Evolutionary conservation across 2,329 filamentous ascomycete genomes (phyloP).

Genomic region (Talaromyces piceae): DNA sequence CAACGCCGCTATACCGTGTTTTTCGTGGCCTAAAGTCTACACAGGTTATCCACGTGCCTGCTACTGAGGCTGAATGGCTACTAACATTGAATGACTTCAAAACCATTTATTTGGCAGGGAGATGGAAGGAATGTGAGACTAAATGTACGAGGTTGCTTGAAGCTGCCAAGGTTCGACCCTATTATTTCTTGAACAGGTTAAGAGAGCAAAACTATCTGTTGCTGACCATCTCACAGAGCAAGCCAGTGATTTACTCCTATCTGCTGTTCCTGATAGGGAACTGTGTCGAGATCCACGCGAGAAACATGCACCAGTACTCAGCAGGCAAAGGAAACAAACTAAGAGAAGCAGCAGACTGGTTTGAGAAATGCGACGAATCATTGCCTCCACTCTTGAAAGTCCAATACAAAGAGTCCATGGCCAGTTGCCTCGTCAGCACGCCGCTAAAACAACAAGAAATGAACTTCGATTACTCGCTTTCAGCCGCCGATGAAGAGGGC

Average conservation of each 20-base stretch:
- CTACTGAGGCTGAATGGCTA: slow-evolving; percentile 5
- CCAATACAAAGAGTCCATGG: not conserved
- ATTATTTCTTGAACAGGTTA: no score
- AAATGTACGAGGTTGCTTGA: slow-evolving; percentile 7
- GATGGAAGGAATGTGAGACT: slow-evolving; percentile 10
- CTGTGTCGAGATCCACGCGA: slow-evolving; percentile 11
- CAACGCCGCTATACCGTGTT: slow-evolving; percentile 7
- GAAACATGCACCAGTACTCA: slow-evolving; percentile 12
- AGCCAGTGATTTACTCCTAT: slow-evolving; percentile 2
- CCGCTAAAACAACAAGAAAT: not conserved
- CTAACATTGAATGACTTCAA: slow-evolving; percentile 5
- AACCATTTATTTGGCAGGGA: slow-evolving; percentile 3
- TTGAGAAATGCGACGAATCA: slow-evolving; percentile 5
- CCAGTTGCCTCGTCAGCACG: not conserved
- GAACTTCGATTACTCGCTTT: not conserved
- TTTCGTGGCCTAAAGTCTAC: slow-evolving; percentile 9
- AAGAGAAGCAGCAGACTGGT: slow-evolving; percentile 6
- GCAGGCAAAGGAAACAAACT: slow-evolving; percentile 7
- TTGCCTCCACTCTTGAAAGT: not conserved
- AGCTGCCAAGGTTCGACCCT: not conserved
- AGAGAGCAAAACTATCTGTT: no score
- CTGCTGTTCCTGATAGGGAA: slow-evolving; percentile 8
- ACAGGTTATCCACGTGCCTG: not conserved
- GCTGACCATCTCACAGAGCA: no score
- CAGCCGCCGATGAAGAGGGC: not conserved